Base-by-base conservation (phyloP, 2,329 filamentous ascomycete genomes). In the Aureobasidium lini region DNA sequence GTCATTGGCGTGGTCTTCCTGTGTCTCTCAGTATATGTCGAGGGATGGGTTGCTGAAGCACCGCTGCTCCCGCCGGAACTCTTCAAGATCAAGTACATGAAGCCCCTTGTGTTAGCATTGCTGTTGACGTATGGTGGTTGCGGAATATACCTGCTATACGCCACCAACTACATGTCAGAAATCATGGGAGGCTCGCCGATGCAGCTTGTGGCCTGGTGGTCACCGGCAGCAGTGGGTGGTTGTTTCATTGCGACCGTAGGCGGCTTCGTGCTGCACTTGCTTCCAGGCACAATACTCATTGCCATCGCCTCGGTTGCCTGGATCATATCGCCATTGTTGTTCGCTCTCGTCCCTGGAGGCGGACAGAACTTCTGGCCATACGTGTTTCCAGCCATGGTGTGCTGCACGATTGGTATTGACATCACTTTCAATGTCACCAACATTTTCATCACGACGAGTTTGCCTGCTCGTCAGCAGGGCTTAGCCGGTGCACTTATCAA, bases 351-450 rank as follows among this genome's bases (percentile, higher is more conserved):
- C 16, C 86, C 86, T 0, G 29, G 60, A 7, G 68, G 74, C 1
- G 73, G 76, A 2, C 79, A 76, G 0, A 80, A 75, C 46, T 87
- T 88, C 76, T 93, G 88, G 89, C 81, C 85, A 0, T 91, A 82
- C 66, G 78, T 89, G 23, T 90, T 92, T 67, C 86, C 88, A 0
- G 75, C 83, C 57, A 87, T 87, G 84, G 70, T 87, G 73, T 83
- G 84, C 63, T 81, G 80, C 11, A 92, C 88, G 0, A 76, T 91
- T 36, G 87, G 86, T 16, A 84, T 91, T 61, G 89, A 93, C 67
- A 84, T 91, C 58, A 84, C 84, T 6, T 91, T 86, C 73, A 90
- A 87, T 67, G 81, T 91, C 1, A 82, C 85, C 16, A 91, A 88
- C 66, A 81, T 92, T 61, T 92, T 89, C 72, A 87, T 72, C 50